Conservation (phyloP, 1,139 yeast genomes). For the Debaryomyces robertsiae region DNA sequence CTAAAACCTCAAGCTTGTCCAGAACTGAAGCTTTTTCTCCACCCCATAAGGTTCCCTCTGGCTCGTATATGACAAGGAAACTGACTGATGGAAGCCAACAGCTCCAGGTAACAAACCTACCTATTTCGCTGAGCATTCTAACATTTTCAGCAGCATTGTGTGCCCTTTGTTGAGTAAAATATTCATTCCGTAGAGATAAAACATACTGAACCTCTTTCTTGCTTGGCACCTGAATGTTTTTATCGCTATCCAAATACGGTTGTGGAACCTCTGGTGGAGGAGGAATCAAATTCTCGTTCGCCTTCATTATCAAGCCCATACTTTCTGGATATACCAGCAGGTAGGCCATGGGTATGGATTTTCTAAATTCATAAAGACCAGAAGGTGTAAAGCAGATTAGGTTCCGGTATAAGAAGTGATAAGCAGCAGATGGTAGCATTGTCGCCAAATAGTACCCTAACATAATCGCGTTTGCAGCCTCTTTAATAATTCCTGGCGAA, state of each 20-base stretch:
- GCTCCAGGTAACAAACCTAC: slow-evolving; percentile 43
- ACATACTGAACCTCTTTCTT: slow-evolving; percentile 32
- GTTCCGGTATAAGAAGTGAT: slow-evolving; percentile 8
- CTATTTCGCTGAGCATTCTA: slow-evolving; percentile 37
- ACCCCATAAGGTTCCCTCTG: slow-evolving; percentile 26
- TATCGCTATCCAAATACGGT: slow-evolving; percentile 44
- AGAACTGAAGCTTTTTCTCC: slow-evolving; percentile 13
- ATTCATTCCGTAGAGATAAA: slow-evolving; percentile 37
- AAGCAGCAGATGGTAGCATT: slow-evolving; percentile 1
- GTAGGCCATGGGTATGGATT: slow-evolving; percentile 16
- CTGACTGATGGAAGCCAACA: slow-evolving; percentile 23
- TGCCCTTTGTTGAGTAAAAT: slow-evolving; percentile 36
- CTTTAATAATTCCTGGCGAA: slow-evolving; percentile 1
- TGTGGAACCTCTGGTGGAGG: slow-evolving; percentile 45
- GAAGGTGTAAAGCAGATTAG: slow-evolving; percentile 10
- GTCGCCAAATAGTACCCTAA: slow-evolving; percentile 3
- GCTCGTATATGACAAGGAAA: slow-evolving; percentile 26
- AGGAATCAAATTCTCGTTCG: slow-evolving; percentile 15
- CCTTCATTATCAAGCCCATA: slow-evolving; percentile 21
- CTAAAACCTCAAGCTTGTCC: slow-evolving; percentile 19
- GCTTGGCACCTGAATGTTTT: slow-evolving; percentile 37
- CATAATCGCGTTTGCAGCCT: not conserved
- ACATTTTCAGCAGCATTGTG: slow-evolving; percentile 45
- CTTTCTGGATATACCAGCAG: slow-evolving; percentile 21
- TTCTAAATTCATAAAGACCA: slow-evolving; percentile 16